A percentile compares a stretch with the other conserved stretches of the same genome.
Evolutionary conservation across 129 eudicot genomes (phyloP).

Genomic region (Centella asiatica): DNA sequence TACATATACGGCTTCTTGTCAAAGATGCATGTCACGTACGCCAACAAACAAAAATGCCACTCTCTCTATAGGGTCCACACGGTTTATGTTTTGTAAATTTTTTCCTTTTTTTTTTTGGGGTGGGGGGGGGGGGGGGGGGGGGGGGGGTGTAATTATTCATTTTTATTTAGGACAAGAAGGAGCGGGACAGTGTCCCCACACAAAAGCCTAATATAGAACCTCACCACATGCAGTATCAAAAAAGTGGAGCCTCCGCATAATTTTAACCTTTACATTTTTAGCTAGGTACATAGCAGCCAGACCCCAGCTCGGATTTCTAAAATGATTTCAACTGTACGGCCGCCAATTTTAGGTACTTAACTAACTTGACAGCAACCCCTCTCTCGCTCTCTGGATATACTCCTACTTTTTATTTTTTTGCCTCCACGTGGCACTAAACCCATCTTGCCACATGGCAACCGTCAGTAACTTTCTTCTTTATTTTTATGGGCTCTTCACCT

Average conservation of each 20-base stretch:
- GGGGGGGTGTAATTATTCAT: too few relatives aligned
- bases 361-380: constrained; percentile 16
- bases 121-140: too few relatives aligned
- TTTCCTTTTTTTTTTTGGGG: too few relatives aligned
- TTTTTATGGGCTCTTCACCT: background rate
- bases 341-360: constrained; percentile 9
- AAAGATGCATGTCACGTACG: constrained; percentile 4
- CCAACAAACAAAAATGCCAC: background rate
- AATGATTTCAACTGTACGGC: constrained; percentile 26
- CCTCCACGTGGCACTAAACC: background rate
- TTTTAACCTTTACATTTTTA: background rate
- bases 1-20: constrained; percentile 15
- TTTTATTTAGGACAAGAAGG: background rate
- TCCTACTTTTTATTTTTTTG: background rate
- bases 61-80: background rate
- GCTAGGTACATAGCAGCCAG: too few relatives aligned
- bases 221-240: background rate
- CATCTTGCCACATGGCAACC: background rate
- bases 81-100: background rate
- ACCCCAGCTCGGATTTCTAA: constrained; percentile 15
- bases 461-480: background rate
- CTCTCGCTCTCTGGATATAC: background rate
- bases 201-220: background rate
- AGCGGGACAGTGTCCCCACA: background rate
- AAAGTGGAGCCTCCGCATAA: constrained; percentile 1